Conservation (phyloP, 169 alveolate genomes). For the Eimeria sp. region DNA sequence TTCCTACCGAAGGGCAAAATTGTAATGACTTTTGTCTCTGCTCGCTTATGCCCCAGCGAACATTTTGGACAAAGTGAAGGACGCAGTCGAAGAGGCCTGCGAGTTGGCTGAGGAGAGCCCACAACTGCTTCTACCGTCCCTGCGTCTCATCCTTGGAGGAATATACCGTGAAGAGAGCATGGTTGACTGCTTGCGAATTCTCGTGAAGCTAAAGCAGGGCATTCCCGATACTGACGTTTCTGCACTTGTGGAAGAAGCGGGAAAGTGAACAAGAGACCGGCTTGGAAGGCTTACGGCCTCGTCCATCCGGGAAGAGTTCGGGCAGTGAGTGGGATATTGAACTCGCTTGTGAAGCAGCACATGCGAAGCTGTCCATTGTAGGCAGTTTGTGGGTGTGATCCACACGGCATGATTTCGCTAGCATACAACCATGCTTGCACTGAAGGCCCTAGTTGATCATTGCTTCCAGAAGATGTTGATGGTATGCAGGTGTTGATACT, state of each 20-base stretch:
- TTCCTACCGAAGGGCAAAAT: neutral
- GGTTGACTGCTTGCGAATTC: constrained; percentile 1
- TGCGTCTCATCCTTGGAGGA: neutral
- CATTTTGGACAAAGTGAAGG: constrained; percentile 32
- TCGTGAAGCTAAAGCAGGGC: neutral
- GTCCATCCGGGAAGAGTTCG: neutral
- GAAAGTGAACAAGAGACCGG: neutral
- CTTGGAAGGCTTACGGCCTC: neutral
- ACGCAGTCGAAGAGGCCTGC: constrained; percentile 60
- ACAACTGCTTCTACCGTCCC: neutral
- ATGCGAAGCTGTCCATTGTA: neutral
- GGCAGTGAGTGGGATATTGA: neutral
- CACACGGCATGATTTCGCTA: neutral
- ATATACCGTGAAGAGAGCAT: neutral
- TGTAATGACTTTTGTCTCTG: neutral
- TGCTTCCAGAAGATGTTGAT: neutral
- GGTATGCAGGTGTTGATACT: neutral
- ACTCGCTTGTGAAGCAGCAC: neutral
- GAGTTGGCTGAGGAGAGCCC: neutral
- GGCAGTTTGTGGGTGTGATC: neutral
- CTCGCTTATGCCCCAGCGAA: neutral
- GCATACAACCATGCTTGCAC: neutral
- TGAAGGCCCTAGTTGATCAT: neutral
- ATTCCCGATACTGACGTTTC: neutral
- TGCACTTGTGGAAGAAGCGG: neutral